phyloP scores from a whole-genome alignment of 176 grass and related monocot genomes.

The Oryza glaberrima region DNA sequence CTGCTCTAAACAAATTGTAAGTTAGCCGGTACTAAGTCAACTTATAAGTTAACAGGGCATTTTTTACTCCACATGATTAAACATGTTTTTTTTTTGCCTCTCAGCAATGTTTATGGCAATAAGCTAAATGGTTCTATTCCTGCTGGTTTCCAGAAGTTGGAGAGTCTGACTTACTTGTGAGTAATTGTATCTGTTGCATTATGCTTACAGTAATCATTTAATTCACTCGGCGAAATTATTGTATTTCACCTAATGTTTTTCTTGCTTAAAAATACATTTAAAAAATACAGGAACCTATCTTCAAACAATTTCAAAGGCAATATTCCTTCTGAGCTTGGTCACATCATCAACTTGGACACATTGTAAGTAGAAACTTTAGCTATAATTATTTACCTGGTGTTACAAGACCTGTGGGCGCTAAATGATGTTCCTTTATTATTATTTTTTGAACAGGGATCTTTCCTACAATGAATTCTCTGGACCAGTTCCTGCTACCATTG shows the following conservation, averaged over 20 bases:
- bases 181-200: conserved; percentile 30
- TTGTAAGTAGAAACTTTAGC: conserved; percentile 65
- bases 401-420: background rate
- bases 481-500: conserved; percentile 78
- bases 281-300: conserved; percentile 76
- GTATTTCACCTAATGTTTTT: background rate
- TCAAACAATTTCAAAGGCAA: conserved; percentile 91
- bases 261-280: conserved; percentile 13
- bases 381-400: conserved; percentile 10
- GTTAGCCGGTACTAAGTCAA: conserved; percentile 28
- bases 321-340: conserved; percentile 86
- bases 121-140: conserved; percentile 88
- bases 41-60: background rate
- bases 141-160: conserved; percentile 74
- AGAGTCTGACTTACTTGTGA: conserved; percentile 94
- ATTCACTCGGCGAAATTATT: background rate
- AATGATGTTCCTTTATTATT: conserved; percentile 26
- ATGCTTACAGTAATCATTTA: conserved; percentile 23
- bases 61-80: conserved; percentile 25
- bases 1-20: conserved; percentile 98
- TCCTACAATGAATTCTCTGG: conserved; percentile 89
- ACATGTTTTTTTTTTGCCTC: conserved; percentile 14
- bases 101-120: conserved; percentile 96
- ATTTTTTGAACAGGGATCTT: conserved; percentile 71
- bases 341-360: conserved; percentile 92